Conservation (phyloP, 225 moss, liverwort and hornwort genomes). For the Pleurozium schreberi region DNA sequence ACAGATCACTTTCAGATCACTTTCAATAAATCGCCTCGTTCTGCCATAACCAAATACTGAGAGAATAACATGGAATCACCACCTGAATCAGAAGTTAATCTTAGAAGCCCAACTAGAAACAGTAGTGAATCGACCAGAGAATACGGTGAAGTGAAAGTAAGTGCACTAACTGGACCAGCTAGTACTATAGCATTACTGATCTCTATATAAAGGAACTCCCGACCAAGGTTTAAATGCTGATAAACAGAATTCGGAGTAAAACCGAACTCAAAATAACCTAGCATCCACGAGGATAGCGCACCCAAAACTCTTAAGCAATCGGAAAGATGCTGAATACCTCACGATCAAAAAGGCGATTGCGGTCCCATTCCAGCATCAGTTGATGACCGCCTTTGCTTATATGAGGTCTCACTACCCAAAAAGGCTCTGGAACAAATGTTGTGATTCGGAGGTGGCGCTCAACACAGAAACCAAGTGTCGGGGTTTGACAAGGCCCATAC, state of each 20-base stretch:
- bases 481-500: constrained; percentile 98
- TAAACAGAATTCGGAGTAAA: neutral
- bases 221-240: neutral
- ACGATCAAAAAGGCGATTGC: constrained; percentile 84
- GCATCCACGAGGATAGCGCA: neutral
- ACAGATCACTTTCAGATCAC: neutral
- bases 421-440: constrained; percentile 88
- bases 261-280: neutral
- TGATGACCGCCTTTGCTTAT: constrained; percentile 82
- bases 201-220: neutral
- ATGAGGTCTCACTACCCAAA: constrained; percentile 88
- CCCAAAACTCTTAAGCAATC: neutral
- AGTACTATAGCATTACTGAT: neutral
- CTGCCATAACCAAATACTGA: neutral
- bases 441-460: constrained; percentile 90
- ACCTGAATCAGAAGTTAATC: neutral
- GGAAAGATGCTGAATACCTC: constrained; percentile 38
- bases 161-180: neutral
- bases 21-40: neutral
- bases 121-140: neutral
- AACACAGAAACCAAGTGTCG: constrained; percentile 97
- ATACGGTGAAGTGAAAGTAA: neutral
- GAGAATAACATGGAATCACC: neutral
- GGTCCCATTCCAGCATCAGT: constrained; percentile 87
- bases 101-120: neutral